Evolutionary conservation across 768 basidiomycete genomes (phyloP).

Genomic region (Albatrellus ellisii): DNA sequence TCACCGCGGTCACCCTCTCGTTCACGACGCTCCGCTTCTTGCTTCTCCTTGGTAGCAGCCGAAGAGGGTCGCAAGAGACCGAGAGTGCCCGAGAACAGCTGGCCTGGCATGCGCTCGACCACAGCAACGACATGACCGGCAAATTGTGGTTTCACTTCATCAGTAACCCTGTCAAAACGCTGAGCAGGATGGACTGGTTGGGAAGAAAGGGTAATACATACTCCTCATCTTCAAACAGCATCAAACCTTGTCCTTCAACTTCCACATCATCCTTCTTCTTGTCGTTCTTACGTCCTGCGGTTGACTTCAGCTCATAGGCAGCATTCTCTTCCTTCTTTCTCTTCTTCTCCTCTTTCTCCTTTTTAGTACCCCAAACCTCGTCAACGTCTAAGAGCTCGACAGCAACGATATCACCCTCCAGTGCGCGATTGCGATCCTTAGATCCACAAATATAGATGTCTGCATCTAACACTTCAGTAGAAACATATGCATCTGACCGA

Average conservation of each 20-base stretch:
- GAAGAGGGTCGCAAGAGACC: conserved; percentile 92
- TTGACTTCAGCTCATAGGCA: conserved; percentile 76
- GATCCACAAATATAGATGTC: conserved; percentile 99
- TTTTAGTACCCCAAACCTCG: conserved; percentile 97
- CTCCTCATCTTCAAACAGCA: conserved; percentile 98
- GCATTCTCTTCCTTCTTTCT: conserved; percentile 99
- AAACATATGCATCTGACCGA: conserved; percentile 95
- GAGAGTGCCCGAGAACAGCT: conserved; percentile 94
- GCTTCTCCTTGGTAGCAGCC: conserved; percentile 96
- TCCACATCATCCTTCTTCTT: conserved; percentile 99
- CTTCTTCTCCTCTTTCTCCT: conserved; percentile 99
- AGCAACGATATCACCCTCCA: conserved; percentile 97
- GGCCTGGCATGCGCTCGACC: conserved; percentile 97
- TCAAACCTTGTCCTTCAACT: conserved; percentile 95
- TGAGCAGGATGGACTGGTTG: not conserved
- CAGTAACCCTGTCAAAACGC: conserved; percentile 57
- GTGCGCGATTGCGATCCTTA: conserved; percentile 94
- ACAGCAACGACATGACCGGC: conserved; percentile 99
- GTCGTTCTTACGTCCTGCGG: conserved; percentile 77
- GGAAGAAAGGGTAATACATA: conserved; percentile 24
- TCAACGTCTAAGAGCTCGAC: conserved; percentile 97
- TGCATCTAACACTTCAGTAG: conserved; percentile 94
- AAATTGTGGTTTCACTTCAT: conserved; percentile 96
- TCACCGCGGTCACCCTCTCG: conserved; percentile 89
- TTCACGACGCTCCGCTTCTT: conserved; percentile 94